Evolutionary conservation across 176 grass and related monocot genomes (phyloP).

Genomic region (Carex cristatella): DNA sequence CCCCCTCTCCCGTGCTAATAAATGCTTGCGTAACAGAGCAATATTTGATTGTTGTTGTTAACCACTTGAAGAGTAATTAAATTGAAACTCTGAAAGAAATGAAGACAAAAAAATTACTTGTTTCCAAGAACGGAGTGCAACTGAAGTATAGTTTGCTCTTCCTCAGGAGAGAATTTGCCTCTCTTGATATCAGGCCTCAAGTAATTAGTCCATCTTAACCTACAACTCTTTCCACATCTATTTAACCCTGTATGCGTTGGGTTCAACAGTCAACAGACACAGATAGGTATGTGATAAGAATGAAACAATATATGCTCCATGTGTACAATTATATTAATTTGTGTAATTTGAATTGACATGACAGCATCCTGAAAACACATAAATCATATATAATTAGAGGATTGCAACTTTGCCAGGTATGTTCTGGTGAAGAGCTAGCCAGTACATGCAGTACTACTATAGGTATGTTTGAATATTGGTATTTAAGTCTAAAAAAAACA

Average conservation of each 20-base stretch:
- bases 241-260: constrained; percentile 21
- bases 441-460: background rate
- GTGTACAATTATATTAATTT: background rate
- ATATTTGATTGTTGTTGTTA: background rate
- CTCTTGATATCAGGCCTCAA: constrained; percentile 46
- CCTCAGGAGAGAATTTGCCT: constrained; percentile 37
- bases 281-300: background rate
- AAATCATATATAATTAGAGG: background rate
- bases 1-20: background rate
- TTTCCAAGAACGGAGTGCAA: constrained; percentile 41
- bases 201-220: constrained; percentile 44
- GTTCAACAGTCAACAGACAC: background rate
- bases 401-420: background rate
- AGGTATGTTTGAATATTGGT: background rate
- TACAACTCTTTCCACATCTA: constrained; percentile 47
- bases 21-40: background rate
- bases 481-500: background rate
- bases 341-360: background rate
- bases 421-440: background rate
- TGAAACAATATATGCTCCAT: background rate
- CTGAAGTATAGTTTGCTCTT: constrained; percentile 34
- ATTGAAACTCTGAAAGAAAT: background rate
- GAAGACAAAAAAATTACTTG: constrained; percentile 23
- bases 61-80: background rate
- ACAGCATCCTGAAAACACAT: background rate